Conservation (phyloP, 352 stramenopile species). For the Pythium pectinolyticum region DNA sequence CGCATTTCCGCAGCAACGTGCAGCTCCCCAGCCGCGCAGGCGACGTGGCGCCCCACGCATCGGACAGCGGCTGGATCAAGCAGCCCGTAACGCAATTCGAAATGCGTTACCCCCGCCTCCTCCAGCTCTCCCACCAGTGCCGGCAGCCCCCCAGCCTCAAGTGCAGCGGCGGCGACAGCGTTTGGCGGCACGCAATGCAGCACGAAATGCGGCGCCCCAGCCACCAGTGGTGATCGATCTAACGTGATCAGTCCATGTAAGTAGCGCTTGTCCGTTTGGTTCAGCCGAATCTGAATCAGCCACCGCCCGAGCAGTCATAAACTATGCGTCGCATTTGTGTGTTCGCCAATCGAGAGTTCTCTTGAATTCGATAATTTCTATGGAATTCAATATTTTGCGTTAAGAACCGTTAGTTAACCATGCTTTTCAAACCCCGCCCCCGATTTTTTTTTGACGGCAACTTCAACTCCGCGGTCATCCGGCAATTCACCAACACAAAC, state of each 20-base stretch:
- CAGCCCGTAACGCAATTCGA: no score
- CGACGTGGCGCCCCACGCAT: no score
- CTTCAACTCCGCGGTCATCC: slow-evolving; percentile 4
- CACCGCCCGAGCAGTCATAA: no score
- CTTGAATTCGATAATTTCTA: background rate
- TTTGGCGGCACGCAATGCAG: background rate
- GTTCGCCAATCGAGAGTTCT: no score
- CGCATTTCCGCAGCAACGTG: no score
- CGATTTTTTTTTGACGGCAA: background rate
- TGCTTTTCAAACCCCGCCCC: slow-evolving; percentile 2
- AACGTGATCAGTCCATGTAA: background rate
- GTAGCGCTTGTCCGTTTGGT: no score
- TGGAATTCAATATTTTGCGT: background rate
- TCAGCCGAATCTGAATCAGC: no score
- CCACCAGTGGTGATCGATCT: background rate
- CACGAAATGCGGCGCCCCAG: background rate
- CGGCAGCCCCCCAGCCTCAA: background rate
- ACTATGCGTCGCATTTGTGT: no score
- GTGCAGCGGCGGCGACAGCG: background rate
- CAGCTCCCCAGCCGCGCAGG: no score
- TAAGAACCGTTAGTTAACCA: background rate
- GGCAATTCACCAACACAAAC: background rate
- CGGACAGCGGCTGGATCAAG: no score
- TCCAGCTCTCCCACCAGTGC: background rate
- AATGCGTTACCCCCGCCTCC: background rate